Base-by-base conservation (phyloP, 768 basidiomycete species). In the Lactifluus hygrophoroides region DNA sequence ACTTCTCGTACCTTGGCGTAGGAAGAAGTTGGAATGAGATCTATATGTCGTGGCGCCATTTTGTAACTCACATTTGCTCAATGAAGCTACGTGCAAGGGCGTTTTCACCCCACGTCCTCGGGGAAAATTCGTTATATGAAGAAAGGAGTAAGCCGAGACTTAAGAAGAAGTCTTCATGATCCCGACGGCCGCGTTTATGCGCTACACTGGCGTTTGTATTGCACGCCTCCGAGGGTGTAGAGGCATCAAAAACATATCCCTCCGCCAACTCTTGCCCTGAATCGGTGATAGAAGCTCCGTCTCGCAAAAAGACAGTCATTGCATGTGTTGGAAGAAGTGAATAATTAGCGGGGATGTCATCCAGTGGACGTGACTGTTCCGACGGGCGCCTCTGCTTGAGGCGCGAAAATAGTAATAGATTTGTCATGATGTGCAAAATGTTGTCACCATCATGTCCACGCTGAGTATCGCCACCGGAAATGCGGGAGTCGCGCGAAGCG, bases 401-500 rank as follows among this genome's bases (percentile, higher is more conserved):
- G 57, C 78, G 80, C 13, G 82, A 79, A 55, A 82, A 76, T 0
- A 84, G 82, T 55, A 89, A 74, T 1, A 90, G 72, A 65, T 87
- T 88, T 4, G 86, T 88, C 86, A 89, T 86, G 60, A 87, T 81
- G 14, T 85, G 80, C n/a, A 85, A 67, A 30, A 87, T 83, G 63
- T 82, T 80, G 51, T 80, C 76, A 10, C 76, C 77, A 42, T 79
- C 78, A 52, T 79, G 80, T 11, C 73, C 71, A 32, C 73, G 75
- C 51, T 76, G 75, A 4, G 70, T 67, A 50, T 77, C 76, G 23
- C 69, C 64, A 6, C 72, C 61, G 16, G 71, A 69, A 3, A 76
- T 72, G 19, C 71, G 66, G 9, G 70, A 77, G 64, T 90, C 87
- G 19, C 71, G 77, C 2, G 89, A 81, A 2, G 84, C 84, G 13